phyloP scores from a whole-genome alignment of 768 basidiomycete species.

The Lactifluus pinguis region DNA sequence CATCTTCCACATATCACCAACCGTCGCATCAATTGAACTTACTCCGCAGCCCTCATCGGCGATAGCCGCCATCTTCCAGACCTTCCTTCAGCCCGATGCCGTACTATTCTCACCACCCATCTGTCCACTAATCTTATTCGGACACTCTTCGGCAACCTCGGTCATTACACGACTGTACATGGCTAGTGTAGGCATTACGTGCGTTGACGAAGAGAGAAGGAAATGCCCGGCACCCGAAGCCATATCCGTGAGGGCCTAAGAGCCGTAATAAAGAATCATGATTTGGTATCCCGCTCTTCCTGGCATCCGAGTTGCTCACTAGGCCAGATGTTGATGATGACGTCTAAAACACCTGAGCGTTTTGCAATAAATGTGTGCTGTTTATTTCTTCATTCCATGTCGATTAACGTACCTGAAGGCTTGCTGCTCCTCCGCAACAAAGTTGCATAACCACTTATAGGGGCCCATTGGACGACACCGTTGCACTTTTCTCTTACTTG shows the following conservation, averaged over 20 bases:
- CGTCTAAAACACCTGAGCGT: conserved; percentile 36
- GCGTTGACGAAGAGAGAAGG: conserved; percentile 57
- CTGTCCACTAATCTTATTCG: conserved; percentile 38
- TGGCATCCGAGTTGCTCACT: conserved; percentile 39
- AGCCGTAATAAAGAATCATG: conserved; percentile 68
- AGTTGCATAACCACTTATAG: conserved; percentile 54
- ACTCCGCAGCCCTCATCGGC: conserved; percentile 37
- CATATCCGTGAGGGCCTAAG: conserved; percentile 81
- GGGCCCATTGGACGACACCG: conserved; percentile 61
- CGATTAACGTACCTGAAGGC: conserved; percentile 32
- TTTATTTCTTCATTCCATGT: not conserved
- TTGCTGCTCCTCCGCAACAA: conserved; percentile 53
- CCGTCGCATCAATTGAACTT: conserved; percentile 32
- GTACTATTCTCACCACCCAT: conserved; percentile 29
- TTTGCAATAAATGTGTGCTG: conserved; percentile 45
- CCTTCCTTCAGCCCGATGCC: conserved; percentile 31
- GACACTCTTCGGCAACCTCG: conserved; percentile 34
- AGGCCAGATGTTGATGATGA: conserved; percentile 28
- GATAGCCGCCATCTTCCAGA: conserved; percentile 52
- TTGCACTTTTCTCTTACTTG: conserved; percentile 64
- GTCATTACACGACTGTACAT: conserved; percentile 53
- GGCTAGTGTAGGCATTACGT: conserved; percentile 53
- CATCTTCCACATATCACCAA: conserved; percentile 50
- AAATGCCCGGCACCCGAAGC: conserved; percentile 49
- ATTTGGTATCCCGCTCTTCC: conserved; percentile 64